Percentiles rank a stretch among this genome's conserved stretches.
Conservation (phyloP, 495 filamentous ascomycete genomes). For the Penicillium fimorum region DNA sequence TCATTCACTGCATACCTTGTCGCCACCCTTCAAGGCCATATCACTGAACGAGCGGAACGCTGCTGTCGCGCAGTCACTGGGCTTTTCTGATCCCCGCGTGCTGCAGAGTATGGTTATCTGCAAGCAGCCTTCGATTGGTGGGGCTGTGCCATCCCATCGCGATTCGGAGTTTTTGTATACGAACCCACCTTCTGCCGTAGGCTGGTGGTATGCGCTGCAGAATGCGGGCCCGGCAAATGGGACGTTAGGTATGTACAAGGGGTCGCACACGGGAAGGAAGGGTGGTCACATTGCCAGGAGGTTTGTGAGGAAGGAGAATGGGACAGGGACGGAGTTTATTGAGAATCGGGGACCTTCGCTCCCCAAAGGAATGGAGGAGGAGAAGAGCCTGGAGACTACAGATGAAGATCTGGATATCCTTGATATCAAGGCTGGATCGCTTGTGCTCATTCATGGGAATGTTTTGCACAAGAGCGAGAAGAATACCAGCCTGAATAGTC, state of each 20-base stretch:
- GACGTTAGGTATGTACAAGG: constrained; percentile 78
- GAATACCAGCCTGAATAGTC: constrained; percentile 78
- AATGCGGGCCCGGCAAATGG: constrained; percentile 84
- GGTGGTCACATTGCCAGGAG: constrained; percentile 58
- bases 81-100: constrained; percentile 69
- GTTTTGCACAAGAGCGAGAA: constrained; percentile 93
- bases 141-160: constrained; percentile 81
- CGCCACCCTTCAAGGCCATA: constrained; percentile 64
- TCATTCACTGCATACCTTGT: constrained; percentile 78
- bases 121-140: constrained; percentile 96
- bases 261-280: constrained; percentile 59
- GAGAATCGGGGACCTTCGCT: constrained; percentile 46
- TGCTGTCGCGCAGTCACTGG: constrained; percentile 66
- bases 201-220: constrained; percentile 95
- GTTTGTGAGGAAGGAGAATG: constrained; percentile 65
- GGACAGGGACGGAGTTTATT: constrained; percentile 55
- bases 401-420: constrained; percentile 65
- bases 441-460: constrained; percentile 97
- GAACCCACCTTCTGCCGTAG: constrained; percentile 82
- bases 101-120: constrained; percentile 97
- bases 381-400: constrained; percentile 29
- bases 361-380: constrained; percentile 45
- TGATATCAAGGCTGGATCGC: constrained; percentile 79
- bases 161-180: constrained; percentile 94
- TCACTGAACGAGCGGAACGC: constrained; percentile 55